phyloP scores from a whole-genome alignment of 2,329 filamentous ascomycete species.

The Aphanocladium album region DNA sequence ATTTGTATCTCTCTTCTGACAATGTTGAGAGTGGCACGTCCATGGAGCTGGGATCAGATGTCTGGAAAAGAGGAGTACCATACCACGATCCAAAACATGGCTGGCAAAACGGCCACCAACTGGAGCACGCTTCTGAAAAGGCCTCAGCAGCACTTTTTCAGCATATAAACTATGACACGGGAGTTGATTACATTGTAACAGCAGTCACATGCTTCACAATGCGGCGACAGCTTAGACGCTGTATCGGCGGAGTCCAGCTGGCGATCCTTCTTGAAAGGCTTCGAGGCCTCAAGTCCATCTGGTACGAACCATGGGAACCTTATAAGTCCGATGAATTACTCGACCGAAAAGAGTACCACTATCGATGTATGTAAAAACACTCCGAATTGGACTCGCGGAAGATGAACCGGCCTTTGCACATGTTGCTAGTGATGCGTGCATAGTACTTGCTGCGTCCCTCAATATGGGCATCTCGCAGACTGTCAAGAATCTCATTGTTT shows the following conservation, averaged over 20 bases:
- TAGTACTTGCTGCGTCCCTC: no score
- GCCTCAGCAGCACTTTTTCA: constrained; percentile 24
- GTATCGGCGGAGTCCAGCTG: no score
- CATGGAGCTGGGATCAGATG: no score
- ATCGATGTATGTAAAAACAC: no score
- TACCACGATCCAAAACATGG: constrained; percentile 26
- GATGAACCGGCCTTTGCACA: no score
- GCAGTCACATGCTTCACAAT: constrained; percentile 27
- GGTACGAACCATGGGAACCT: constrained; percentile 30
- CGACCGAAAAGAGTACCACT: no score
- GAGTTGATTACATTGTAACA: constrained; percentile 20
- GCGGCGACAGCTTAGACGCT: constrained; percentile 29
- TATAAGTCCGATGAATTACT: no score
- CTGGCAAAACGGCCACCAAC: constrained; percentile 23
- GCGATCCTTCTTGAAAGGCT: constrained; percentile 20
- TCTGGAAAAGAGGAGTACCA: no score
- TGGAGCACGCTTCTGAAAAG: constrained; percentile 16
- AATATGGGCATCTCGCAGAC: no score
- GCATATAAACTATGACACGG: constrained; percentile 1
- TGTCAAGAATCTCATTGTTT: constrained; percentile 22
- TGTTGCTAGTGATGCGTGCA: no score
- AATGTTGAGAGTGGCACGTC: no score
- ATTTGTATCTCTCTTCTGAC: constrained; percentile 22
- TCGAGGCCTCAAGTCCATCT: constrained; percentile 23
- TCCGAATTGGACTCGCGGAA: no score